These are phyloP conservation scores for Diaporthe caulivora DNA, from an alignment of 2,329 filamentous ascomycete genomes.

Conservation along the genomic window DNA sequence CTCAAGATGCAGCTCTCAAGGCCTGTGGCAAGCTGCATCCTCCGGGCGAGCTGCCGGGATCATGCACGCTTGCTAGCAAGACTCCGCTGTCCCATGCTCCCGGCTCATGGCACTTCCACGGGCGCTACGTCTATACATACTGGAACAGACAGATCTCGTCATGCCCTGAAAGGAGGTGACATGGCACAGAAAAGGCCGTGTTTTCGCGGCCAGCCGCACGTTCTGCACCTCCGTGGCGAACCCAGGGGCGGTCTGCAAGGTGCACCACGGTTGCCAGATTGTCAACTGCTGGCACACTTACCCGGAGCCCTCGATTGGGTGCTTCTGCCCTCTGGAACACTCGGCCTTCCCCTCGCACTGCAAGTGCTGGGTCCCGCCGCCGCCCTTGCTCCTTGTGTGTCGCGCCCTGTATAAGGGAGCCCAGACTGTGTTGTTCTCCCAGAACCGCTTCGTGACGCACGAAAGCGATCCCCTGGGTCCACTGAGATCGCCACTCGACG, in stretches of 20 bases:
- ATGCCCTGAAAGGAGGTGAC: conserved; percentile 37
- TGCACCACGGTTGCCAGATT: conserved; percentile 11
- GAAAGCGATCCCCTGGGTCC: background rate
- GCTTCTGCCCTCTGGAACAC: conserved; percentile 36
- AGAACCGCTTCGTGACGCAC: conserved; percentile 21
- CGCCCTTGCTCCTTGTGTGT: conserved; percentile 37
- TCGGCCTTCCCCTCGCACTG: conserved; percentile 31
- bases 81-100: background rate
- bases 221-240: background rate
- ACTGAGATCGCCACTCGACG: background rate
- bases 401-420: conserved; percentile 34
- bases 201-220: background rate
- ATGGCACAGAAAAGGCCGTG: conserved; percentile 32
- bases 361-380: conserved; percentile 37
- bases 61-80: background rate
- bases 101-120: conserved; percentile 26
- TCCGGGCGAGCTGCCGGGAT: background rate
- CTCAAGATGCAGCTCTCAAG: background rate
- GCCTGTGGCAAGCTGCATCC: background rate
- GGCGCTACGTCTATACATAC: conserved; percentile 38
- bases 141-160: conserved; percentile 40
- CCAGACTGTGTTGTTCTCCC: conserved; percentile 35
- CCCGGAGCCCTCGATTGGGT: background rate
- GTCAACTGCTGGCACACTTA: background rate
- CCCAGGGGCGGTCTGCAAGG: background rate